Conservation (phyloP, 2,329 filamentous ascomycete genomes). For the Magnaporthales sp. region DNA sequence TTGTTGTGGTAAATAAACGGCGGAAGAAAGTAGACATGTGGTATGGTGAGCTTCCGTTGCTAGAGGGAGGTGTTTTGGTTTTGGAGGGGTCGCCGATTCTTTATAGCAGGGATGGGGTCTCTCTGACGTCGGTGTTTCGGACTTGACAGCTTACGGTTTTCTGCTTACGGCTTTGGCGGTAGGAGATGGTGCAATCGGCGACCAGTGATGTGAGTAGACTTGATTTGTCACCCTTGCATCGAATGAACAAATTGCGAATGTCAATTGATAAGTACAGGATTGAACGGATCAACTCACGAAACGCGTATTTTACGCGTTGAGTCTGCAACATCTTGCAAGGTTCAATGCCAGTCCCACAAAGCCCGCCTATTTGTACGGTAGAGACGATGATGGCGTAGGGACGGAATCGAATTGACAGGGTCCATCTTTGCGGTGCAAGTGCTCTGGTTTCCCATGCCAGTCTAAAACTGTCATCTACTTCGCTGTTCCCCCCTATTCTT, state of each 20-base stretch:
- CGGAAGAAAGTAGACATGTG: constrained; percentile 41
- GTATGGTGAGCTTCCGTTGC: not conserved
- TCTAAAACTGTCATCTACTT: too few relatives aligned
- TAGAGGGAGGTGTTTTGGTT: not conserved
- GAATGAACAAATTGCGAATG: not conserved
- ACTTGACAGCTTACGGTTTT: not conserved
- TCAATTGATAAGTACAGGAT: too few relatives aligned
- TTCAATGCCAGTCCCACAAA: not conserved
- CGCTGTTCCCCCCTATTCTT: too few relatives aligned
- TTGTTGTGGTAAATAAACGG: constrained; percentile 57
- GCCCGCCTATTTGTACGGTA: not conserved
- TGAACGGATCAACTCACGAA: not conserved
- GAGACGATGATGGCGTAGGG: not conserved
- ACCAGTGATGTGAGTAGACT: not conserved
- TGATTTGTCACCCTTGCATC: not conserved
- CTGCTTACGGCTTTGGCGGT: not conserved
- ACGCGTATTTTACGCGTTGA: not conserved
- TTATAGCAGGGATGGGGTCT: not conserved
- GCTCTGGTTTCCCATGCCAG: too few relatives aligned
- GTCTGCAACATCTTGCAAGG: not conserved
- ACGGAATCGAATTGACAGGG: too few relatives aligned
- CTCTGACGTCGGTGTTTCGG: constrained; percentile 2
- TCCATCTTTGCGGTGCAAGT: too few relatives aligned
- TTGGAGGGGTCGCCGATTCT: not conserved
- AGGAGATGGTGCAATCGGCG: not conserved